Evolutionary conservation across 202 grass and related monocot species (phyloP).

Genomic region (Carex sylvatica): DNA sequence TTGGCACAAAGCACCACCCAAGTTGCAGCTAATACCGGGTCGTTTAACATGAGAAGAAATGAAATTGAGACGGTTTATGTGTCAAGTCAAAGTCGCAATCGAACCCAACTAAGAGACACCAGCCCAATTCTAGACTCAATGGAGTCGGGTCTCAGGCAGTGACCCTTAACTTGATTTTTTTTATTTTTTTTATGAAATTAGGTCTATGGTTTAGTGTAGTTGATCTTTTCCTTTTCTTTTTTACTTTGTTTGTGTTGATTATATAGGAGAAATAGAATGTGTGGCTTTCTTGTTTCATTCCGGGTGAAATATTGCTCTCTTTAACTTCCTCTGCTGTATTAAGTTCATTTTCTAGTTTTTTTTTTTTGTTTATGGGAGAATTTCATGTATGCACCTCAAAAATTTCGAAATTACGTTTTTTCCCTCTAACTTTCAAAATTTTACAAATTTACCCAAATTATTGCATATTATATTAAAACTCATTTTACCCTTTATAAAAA

Average conservation of each 20-base stretch:
- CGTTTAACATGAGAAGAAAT: conserved; percentile 34
- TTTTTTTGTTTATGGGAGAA: neutral
- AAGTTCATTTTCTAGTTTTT: neutral
- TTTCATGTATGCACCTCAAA: no score
- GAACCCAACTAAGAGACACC: conserved; percentile 40
- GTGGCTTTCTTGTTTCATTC: neutral
- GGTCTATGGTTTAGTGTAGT: conserved; percentile 8
- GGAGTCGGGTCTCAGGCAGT: conserved; percentile 52
- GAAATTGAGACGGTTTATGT: conserved; percentile 41
- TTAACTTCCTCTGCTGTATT: neutral
- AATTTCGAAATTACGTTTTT: no score
- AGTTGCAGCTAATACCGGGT: conserved; percentile 27
- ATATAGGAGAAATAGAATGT: neutral
- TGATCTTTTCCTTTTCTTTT: neutral
- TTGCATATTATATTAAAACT: no score
- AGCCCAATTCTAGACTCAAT: conserved; percentile 53
- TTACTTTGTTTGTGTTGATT: conserved; percentile 1
- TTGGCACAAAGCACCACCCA: conserved; percentile 34
- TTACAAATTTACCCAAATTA: no score
- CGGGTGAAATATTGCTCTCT: neutral
- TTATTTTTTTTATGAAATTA: neutral
- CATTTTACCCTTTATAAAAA: no score
- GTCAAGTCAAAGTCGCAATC: conserved; percentile 26
- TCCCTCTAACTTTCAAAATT: no score
- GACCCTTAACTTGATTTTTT: conserved; percentile 14